phyloP scores from a whole-genome alignment of 768 basidiomycete genomes.

The Boletus tylopilopsis region DNA sequence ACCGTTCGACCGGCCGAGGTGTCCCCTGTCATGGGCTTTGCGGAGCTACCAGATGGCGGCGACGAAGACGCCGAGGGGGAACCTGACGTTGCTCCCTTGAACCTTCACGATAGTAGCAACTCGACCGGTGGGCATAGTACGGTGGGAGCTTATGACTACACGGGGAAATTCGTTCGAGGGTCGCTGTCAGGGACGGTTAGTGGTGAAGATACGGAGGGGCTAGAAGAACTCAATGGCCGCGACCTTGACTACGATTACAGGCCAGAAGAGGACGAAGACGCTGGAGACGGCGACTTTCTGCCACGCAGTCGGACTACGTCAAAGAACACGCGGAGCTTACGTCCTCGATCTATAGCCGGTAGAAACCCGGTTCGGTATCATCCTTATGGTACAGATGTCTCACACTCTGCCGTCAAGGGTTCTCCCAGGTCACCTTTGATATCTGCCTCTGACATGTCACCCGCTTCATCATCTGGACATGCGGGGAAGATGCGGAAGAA shows the following conservation, averaged over 20 bases:
- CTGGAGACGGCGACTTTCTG: conserved; percentile 34
- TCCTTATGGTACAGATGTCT: conserved; percentile 27
- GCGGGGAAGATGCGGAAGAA: conserved; percentile 32
- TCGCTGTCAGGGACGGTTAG: conserved; percentile 21
- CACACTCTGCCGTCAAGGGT: conserved; percentile 29
- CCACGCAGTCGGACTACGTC: conserved; percentile 32
- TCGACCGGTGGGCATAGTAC: conserved; percentile 27
- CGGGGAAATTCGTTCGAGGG: conserved; percentile 15
- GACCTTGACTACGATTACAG: conserved; percentile 30
- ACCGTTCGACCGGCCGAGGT: conserved; percentile 33
- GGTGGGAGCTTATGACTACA: conserved; percentile 25
- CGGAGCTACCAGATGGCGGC: conserved; percentile 25
- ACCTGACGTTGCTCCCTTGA: conserved; percentile 28
- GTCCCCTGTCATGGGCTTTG: conserved; percentile 30
- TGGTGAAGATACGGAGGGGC: conserved; percentile 26
- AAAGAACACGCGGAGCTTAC: conserved; percentile 37
- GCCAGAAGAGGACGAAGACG: conserved; percentile 28
- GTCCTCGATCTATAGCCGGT: conserved; percentile 32
- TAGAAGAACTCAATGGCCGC: conserved; percentile 19
- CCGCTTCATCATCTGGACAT: conserved; percentile 21
- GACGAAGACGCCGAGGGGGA: conserved; percentile 38
- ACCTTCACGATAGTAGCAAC: conserved; percentile 18
- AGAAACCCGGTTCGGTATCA: conserved; percentile 33
- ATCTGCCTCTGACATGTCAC: conserved; percentile 29
- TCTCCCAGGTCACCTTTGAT: conserved; percentile 31